Evolutionary conservation across 148 eudicot species (phyloP).

Genomic region (Simmondsia chinensis): DNA sequence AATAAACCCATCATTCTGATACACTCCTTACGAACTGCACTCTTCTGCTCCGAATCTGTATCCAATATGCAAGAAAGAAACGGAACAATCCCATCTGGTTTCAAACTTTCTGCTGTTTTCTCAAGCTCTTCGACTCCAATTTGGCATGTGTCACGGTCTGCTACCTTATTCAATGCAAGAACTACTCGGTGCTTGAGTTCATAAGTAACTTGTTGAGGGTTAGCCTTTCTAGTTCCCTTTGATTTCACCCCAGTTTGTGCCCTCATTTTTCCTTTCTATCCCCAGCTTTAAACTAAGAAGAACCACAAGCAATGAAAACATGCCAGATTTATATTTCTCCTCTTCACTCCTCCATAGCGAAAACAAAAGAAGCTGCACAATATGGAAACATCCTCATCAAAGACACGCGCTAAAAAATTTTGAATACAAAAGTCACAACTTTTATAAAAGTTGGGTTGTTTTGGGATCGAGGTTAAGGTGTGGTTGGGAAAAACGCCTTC

Average conservation of each 20-base stretch:
- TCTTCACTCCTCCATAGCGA: too few relatives aligned
- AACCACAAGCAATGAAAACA: background rate
- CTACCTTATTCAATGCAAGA: conserved; percentile 62
- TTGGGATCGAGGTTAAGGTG: too few relatives aligned
- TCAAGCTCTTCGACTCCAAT: conserved; percentile 74
- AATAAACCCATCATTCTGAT: conserved; percentile 61
- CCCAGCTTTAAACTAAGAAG: background rate
- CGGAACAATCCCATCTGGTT: conserved; percentile 46
- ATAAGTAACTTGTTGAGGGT: conserved; percentile 50
- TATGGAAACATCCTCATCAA: too few relatives aligned
- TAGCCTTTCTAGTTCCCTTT: conserved; percentile 42
- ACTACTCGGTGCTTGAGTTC: conserved; percentile 63
- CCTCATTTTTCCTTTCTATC: conserved; percentile 27
- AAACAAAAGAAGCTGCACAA: too few relatives aligned
- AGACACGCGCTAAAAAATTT: too few relatives aligned
- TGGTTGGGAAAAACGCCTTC: too few relatives aligned
- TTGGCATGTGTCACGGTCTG: conserved; percentile 70
- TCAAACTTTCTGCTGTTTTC: conserved; percentile 46
- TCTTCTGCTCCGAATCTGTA: conserved; percentile 67
- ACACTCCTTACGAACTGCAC: conserved; percentile 73
- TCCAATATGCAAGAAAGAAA: conserved; percentile 72
- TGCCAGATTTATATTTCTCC: background rate
- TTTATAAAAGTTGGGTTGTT: too few relatives aligned
- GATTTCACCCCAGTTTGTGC: conserved; percentile 32
- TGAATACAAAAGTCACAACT: too few relatives aligned